These are phyloP conservation scores for Bipolaris oryzae DNA, from an alignment of 2,329 filamentous ascomycete species.

Conservation along the genomic window DNA sequence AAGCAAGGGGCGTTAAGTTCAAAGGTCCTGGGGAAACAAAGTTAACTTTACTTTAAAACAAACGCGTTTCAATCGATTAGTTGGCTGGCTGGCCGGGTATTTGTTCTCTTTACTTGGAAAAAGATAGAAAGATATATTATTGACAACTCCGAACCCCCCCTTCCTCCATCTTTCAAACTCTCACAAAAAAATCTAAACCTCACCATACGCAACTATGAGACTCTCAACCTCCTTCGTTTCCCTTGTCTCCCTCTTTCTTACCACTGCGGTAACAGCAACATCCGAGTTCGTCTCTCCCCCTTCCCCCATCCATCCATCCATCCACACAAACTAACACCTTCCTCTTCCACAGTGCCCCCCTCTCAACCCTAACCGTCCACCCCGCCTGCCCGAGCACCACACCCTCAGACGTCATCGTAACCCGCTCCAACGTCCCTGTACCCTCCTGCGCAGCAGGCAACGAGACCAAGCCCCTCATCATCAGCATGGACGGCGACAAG, in stretches of 20 bases:
- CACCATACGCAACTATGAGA: slow-evolving; percentile 1
- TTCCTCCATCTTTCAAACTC: too few relatives aligned
- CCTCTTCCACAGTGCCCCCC: slow-evolving; percentile 9
- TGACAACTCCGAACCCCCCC: too few relatives aligned
- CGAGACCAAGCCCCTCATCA: slow-evolving; percentile 24
- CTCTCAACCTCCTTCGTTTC: background rate
- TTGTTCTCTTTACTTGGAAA: background rate
- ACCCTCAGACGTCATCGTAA: slow-evolving; percentile 25
- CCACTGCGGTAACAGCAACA: slow-evolving; percentile 5
- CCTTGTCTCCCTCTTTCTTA: background rate
- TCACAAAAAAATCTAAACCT: too few relatives aligned
- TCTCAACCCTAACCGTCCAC: slow-evolving; percentile 22
- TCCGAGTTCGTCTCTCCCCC: slow-evolving; percentile 7
- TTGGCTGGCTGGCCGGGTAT: too few relatives aligned
- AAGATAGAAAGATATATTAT: background rate
- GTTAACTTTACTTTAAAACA: too few relatives aligned
- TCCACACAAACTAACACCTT: background rate
- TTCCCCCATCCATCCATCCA: background rate
- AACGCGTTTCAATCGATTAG: too few relatives aligned
- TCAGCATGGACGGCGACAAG: slow-evolving; percentile 19
- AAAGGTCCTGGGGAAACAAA: too few relatives aligned
- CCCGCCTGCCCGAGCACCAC: slow-evolving; percentile 24
- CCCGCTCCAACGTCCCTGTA: slow-evolving; percentile 19
- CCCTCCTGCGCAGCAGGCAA: slow-evolving; percentile 27
- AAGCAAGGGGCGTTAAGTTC: too few relatives aligned